Evolutionary conservation across 192 early-diverging fungal species (phyloP), one percentile per base, ranked within the genome.

Genomic region (Borealophlyctis nickersoniae): DNA sequence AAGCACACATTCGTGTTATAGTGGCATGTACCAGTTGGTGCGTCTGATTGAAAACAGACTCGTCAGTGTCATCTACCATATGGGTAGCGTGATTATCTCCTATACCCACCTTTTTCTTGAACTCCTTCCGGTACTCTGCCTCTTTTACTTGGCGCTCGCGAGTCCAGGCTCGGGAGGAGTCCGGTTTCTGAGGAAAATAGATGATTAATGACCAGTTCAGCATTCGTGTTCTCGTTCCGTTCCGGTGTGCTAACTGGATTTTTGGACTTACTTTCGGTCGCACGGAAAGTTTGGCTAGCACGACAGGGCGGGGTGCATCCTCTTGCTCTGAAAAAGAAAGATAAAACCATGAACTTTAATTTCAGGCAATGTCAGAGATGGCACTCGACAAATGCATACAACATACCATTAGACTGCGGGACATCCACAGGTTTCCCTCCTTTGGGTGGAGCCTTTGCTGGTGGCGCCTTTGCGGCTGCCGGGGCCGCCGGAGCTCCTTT

Each of bases 91-190:
- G 24, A 23, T 53, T 7, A 53, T 9, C 7, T 9, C 5, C n/a
- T 14, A 27, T 27, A 23, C 26, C 5, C 24, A 23, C 52, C 52
- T n/a, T 53, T 50, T 61, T 31, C 62, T 33, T 65, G 49, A 70
- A 64, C 16, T 31, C 60, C 13, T n/a, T 22, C 24, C 33, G 26
- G 36, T 70, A 70, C 1, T 28, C 56, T 22, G 53, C 31, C 59
- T 70, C 69, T 32, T n/a, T 33, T 7, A 33, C 31, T 22, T 49
- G 35, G 24, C 69, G 69, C 36, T 70, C 69, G 2, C 23, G 23
- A 0, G 24, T 58, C 69, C 69, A 70, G 22, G 54, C 61, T 19
- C 56, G 59, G 16, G 67, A 39, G 34, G 69, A 64, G 61, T 70
- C 62, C 7, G 56, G 69, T 54, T 64, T 63, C 62, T 58, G 48